Conservation (phyloP, 129 eudicot species). For the Helianthus tuberosus region DNA sequence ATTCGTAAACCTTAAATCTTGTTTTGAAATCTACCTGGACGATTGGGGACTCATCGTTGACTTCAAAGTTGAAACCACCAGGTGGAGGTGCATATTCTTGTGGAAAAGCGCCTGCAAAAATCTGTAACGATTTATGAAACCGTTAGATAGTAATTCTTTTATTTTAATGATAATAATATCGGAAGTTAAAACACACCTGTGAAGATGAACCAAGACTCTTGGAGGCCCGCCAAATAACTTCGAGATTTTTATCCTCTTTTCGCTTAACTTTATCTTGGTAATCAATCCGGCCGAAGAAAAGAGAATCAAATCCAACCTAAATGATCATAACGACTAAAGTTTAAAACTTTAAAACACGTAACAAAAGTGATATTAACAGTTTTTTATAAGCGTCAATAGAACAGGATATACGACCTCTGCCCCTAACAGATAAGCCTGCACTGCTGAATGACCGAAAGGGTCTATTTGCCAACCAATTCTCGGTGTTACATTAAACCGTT, state of each 20-base stretch:
- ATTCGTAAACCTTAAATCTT: conserved; percentile 1
- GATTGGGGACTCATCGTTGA: conserved; percentile 56
- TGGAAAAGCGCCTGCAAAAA: conserved; percentile 83
- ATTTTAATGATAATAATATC: background rate
- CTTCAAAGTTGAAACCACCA: conserved; percentile 74
- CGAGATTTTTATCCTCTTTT: conserved; percentile 67
- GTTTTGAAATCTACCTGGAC: conserved; percentile 57
- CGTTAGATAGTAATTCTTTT: background rate
- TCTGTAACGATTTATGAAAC: conserved; percentile 39
- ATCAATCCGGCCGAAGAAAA: conserved; percentile 84
- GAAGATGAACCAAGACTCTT: conserved; percentile 80
- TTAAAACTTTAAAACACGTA: conserved; percentile 3
- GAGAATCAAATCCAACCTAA: conserved; percentile 92
- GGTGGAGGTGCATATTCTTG: conserved; percentile 86
- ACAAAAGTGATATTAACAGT: background rate
- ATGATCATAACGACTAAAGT: conserved; percentile 17
- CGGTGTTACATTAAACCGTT: conserved; percentile 81
- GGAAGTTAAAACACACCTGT: conserved; percentile 43
- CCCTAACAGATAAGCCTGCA: conserved; percentile 92
- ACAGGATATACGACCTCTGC: conserved; percentile 68
- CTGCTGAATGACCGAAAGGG: conserved; percentile 99
- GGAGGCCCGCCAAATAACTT: conserved; percentile 86
- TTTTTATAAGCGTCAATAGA: background rate
- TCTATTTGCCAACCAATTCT: conserved; percentile 99
- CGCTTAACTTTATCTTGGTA: conserved; percentile 91